Conservation (phyloP, 1,284 basidiomycete genomes). For the Papiliotrema laurentii region DNA sequence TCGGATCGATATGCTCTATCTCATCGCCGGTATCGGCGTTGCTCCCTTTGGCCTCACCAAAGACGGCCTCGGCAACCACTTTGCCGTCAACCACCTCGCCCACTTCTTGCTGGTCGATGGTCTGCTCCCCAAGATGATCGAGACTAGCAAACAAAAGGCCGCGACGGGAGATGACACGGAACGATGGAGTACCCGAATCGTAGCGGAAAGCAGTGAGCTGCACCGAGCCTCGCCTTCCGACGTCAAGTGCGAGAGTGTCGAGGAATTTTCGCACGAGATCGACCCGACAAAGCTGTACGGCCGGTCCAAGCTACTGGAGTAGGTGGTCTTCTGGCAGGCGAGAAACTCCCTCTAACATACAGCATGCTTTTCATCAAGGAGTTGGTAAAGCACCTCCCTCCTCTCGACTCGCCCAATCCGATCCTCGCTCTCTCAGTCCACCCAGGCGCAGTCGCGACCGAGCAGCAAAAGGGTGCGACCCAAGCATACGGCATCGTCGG, state of each 20-base stretch:
- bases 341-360: neutral
- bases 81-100: constrained; percentile 37
- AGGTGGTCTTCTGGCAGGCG: constrained; percentile 10
- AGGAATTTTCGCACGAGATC: constrained; percentile 31
- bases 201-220: constrained; percentile 34
- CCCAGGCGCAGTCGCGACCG: constrained; percentile 40
- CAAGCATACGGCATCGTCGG: constrained; percentile 36
- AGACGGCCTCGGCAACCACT: constrained; percentile 36
- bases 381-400: constrained; percentile 29
- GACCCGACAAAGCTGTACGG: constrained; percentile 28
- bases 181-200: constrained; percentile 29
- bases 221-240: constrained; percentile 31
- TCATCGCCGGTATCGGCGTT: constrained; percentile 42
- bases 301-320: constrained; percentile 35
- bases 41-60: constrained; percentile 36
- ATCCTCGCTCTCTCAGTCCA: constrained; percentile 38
- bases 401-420: constrained; percentile 19
- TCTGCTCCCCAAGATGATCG: constrained; percentile 31
- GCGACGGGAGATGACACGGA: constrained; percentile 14
- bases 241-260: constrained; percentile 33
- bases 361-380: constrained; percentile 38
- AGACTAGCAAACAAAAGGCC: constrained; percentile 26
- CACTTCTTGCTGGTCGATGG: constrained; percentile 32
- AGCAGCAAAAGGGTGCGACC: constrained; percentile 36
- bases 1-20: constrained; percentile 29